Conservation (phyloP, 768 basidiomycete genomes). For the Boletellus ananas region DNA sequence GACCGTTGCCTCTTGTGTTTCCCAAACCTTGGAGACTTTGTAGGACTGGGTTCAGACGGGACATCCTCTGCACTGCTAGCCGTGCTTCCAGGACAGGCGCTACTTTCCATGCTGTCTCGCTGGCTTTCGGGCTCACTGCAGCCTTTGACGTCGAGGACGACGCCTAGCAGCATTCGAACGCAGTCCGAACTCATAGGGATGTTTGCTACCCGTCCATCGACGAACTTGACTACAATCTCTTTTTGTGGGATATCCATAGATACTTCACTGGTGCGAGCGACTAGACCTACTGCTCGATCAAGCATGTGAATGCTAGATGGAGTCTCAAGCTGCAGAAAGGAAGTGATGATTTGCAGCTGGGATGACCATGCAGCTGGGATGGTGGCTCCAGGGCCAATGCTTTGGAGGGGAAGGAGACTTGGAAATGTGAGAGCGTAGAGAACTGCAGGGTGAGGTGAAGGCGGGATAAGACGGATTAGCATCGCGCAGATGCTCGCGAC, state of each 20-base stretch:
- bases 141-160: slow-evolving; percentile 51
- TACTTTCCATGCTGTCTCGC: slow-evolving; percentile 31
- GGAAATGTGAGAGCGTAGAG: slow-evolving; percentile 57
- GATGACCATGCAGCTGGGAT: slow-evolving; percentile 52
- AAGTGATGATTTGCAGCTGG: slow-evolving; percentile 47
- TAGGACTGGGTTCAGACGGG: slow-evolving; percentile 13
- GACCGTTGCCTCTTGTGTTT: slow-evolving; percentile 72
- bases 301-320: slow-evolving; percentile 53
- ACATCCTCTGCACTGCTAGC: slow-evolving; percentile 17
- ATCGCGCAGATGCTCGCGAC: slow-evolving; percentile 32
- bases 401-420: slow-evolving; percentile 32
- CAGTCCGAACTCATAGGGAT: slow-evolving; percentile 46
- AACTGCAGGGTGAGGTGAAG: slow-evolving; percentile 47
- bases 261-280: slow-evolving; percentile 55
- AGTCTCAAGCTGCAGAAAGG: slow-evolving; percentile 48
- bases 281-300: slow-evolving; percentile 57
- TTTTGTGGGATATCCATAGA: slow-evolving; percentile 51
- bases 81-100: slow-evolving; percentile 19
- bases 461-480: slow-evolving; percentile 53
- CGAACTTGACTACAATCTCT: slow-evolving; percentile 50
- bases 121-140: slow-evolving; percentile 37
- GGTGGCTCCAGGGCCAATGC: slow-evolving; percentile 31
- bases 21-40: slow-evolving; percentile 32
- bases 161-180: slow-evolving; percentile 43
- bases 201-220: slow-evolving; percentile 51